Conservation (phyloP, 192 early-diverging fungal species). For the Coemansia guatemalensis region DNA sequence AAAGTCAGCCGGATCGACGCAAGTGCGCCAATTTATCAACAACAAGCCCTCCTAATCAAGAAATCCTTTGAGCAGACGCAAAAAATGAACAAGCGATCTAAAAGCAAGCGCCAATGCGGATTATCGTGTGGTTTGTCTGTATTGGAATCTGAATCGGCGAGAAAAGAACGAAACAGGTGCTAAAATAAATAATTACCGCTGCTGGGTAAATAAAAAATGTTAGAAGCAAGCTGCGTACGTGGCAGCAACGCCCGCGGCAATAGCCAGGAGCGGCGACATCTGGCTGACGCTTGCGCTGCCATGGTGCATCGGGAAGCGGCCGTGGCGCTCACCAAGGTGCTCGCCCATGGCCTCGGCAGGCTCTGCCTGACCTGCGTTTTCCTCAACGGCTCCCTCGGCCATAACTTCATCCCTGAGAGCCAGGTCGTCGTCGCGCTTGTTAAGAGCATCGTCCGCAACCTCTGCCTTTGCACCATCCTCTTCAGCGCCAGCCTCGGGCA, state of each 20-base stretch:
- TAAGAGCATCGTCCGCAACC: not conserved
- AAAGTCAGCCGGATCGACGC: too few species aligned
- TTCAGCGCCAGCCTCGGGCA: not conserved
- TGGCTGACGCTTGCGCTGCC: not conserved
- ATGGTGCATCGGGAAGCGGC: not conserved
- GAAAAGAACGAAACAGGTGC: not conserved
- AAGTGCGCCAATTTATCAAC: too few species aligned
- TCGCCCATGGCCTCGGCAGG: not conserved
- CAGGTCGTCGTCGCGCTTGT: not conserved
- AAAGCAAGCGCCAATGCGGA: too few species aligned
- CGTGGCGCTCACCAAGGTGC: not conserved
- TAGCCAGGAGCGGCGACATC: not conserved
- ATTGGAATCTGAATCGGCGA: not conserved
- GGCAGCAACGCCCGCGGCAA: not conserved
- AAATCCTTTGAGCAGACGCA: too few species aligned
- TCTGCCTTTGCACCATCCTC: not conserved
- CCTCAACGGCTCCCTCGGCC: not conserved
- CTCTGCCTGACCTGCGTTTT: not conserved
- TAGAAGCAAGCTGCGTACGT: not conserved
- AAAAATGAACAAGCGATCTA: too few species aligned
- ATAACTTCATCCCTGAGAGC: not conserved
- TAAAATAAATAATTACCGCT: slow-evolving; percentile 3
- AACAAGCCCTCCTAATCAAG: too few species aligned
- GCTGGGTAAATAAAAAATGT: not conserved
- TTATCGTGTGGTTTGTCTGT: not conserved